These are phyloP conservation scores for Colletotrichum scovillei DNA, from an alignment of 2,329 filamentous ascomycete species.

Conservation along the genomic window DNA sequence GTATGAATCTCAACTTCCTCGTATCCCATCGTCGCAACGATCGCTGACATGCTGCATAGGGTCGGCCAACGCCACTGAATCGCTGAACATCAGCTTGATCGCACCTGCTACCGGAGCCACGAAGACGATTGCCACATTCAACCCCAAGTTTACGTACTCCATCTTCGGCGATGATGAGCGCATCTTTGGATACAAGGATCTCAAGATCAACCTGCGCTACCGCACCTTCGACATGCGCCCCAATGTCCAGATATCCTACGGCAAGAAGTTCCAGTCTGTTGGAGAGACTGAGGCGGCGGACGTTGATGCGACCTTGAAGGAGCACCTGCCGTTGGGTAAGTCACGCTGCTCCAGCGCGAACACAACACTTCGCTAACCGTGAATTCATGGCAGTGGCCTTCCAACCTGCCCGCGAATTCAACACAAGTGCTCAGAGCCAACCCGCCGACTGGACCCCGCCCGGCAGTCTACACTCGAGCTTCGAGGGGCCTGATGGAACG, in stretches of 20 bases:
- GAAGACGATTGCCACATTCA: constrained; percentile 75
- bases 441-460: constrained; percentile 73
- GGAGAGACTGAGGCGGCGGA: constrained; percentile 78
- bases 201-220: constrained; percentile 79
- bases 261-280: constrained; percentile 76
- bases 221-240: constrained; percentile 81
- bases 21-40: not conserved
- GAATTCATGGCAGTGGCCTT: constrained; percentile 68
- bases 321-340: constrained; percentile 76
- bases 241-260: constrained; percentile 76
- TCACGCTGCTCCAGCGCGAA: constrained; percentile 32
- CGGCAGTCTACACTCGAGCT: constrained; percentile 75
- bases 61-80: constrained; percentile 71
- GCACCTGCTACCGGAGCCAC: constrained; percentile 59
- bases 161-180: constrained; percentile 94
- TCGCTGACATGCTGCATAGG: constrained; percentile 50
- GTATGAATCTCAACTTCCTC: constrained; percentile 8
- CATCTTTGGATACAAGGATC: constrained; percentile 89
- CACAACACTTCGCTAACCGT: not conserved
- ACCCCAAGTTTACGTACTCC: constrained; percentile 88
- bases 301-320: constrained; percentile 71
- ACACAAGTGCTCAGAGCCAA: constrained; percentile 55
- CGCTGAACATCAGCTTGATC: constrained; percentile 70
- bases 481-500: constrained; percentile 69
- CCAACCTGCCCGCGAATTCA: constrained; percentile 70